Base-by-base conservation (phyloP, 1,284 basidiomycete genomes). In the Pseudozyma tsukubaensis region DNA sequence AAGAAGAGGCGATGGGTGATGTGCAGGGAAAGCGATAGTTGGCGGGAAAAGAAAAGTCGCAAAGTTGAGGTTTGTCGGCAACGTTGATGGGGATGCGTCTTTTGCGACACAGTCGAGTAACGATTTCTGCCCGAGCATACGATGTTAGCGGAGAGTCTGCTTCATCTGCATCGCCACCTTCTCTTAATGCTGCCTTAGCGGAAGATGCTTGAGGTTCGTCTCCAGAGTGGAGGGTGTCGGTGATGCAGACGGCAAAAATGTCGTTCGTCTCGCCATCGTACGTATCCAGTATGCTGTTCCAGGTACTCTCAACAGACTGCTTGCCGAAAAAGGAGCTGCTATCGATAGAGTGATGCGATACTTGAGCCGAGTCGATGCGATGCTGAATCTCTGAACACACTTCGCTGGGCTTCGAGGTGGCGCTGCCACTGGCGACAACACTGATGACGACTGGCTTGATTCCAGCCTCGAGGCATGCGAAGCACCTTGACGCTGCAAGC, bases 1-100 rank as follows among this genome's bases (percentile, higher is more conserved):
- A 18, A 40, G 32, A 13, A 6, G 55, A 24, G 12, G 37, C 3
- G 40, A 58, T 14, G 4, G 55, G 42, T 18, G 53, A 50, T 47
- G 63, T 68, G 49, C 82, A 78, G 3, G 88, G 83, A 79, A 97
- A 94, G 5, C 95, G 92, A 82, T 97, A 93, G 0, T 91, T 90
- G 0, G 94, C 90, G 0, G 92, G 89, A 86, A 97, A 95, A 0
- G 92, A 91, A 83, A 93, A 97, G 81, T 97, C 94, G 84, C 93
- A 97, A 21, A 96, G 87, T 10, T 89, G 87, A 1, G 93, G 92
- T 79, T 91, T 90, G 85, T 98, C 96, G 8, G 94, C 90, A 35
- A 93, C 89, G 79, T 96, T 98, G 76, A 95, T 87, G 2, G 90
- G 92, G 50, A 97, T 91, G 43, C 89, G 88, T 4, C 78, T 64